Conservation (phyloP, 208 protist genomes). For the Zelonia costaricensis region DNA sequence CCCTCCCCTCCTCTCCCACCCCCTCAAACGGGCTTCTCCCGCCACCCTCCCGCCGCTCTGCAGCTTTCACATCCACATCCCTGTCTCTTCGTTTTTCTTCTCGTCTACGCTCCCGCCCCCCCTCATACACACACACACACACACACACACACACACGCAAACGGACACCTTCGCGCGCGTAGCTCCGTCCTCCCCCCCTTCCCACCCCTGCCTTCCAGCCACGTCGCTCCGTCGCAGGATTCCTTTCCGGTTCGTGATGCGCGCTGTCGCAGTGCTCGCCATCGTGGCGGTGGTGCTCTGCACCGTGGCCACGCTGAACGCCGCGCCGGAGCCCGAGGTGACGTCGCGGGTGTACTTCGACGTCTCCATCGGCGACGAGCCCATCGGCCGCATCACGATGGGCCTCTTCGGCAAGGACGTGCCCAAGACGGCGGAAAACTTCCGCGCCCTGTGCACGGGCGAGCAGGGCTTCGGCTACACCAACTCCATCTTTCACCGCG, state of each 20-base stretch:
- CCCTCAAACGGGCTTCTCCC: too few relatives aligned
- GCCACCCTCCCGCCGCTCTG: too few relatives aligned
- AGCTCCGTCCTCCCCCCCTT: background rate
- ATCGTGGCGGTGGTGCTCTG: constrained; percentile 19
- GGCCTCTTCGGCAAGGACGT: constrained; percentile 84
- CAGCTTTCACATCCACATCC: too few relatives aligned
- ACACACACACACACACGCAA: too few relatives aligned
- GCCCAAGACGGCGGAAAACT: constrained; percentile 84
- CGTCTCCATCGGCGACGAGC: constrained; percentile 66
- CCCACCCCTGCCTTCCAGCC: background rate
- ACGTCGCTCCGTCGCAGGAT: background rate
- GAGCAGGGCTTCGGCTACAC: constrained; percentile 90
- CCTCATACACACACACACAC: too few relatives aligned
- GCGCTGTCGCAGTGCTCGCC: constrained; percentile 11
- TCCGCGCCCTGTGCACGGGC: constrained; percentile 82
- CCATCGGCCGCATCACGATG: constrained; percentile 77
- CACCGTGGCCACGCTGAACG: constrained; percentile 11
- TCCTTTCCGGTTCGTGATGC: constrained; percentile 13
- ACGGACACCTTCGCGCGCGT: too few relatives aligned
- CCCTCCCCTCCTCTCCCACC: too few relatives aligned
- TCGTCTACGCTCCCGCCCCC: too few relatives aligned
- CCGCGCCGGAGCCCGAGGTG: constrained; percentile 49
- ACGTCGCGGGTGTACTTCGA: constrained; percentile 89
- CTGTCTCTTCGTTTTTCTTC: too few relatives aligned
- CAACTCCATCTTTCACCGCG: constrained; percentile 86